Evolutionary conservation across 306 rosid genomes (phyloP), one percentile per base, ranked within the genome.

Genomic region (Acacia crassicarpa): DNA sequence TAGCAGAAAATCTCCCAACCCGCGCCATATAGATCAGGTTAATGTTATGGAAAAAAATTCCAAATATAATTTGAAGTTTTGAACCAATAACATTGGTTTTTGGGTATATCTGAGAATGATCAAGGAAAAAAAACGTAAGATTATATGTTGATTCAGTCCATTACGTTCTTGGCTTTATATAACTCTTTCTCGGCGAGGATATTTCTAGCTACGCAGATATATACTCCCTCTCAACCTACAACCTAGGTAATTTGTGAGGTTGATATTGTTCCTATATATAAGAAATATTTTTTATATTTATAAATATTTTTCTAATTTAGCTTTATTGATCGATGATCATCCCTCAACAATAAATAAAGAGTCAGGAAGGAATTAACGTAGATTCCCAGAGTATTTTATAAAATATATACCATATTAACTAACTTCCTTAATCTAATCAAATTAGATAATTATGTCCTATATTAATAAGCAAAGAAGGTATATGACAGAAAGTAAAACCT

Each of bases 331-430:
- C 32, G 30, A 35, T 35, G 1, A 0, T n/a, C n/a, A n/a, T 38
- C 1, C 1, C 41, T 38, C 6, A 38, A 38, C 41, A 0, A 38
- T 38, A 38, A 6, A 1, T 0, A 38, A 38, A 38, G 6, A 6
- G 5, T 1, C 0, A 5, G 8, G 1, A 35, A 0, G 8, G 41
- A 38, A 5, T 6, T 38, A 38, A 6, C 6, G 1, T 0, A 38
- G 0, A 38, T 38, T 0, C 6, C 8, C 6, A 38, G 0, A 0
- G 1, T 38, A 1, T 38, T 38, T 6, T 38, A 38, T 1, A 38
- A 38, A 38, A 38, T 38, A 6, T 6, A 5, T 5, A 0, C 6
- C 41, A 38, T 38, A 38, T 6, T 38, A 38, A 38, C 8, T 38
- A 38, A 38, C 0, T 38, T 6, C 0, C 41, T 6, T 1, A 38